Base-by-base conservation (phyloP, 169 alveolate species). In the Plasmodium knowlesi region DNA sequence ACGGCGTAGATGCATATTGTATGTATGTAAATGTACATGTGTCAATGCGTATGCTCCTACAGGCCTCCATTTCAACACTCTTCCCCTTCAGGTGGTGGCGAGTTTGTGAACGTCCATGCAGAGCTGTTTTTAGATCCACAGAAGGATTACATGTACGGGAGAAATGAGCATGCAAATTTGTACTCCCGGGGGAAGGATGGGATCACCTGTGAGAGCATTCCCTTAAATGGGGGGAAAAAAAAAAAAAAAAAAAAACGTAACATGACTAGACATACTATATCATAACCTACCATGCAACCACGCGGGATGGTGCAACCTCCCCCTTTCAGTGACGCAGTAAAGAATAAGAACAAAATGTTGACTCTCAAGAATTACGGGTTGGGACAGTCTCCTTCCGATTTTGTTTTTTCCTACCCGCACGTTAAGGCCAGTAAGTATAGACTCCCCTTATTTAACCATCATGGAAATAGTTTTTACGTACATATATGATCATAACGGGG, bases 331-430 rank as follows among this genome's bases (percentile, higher is more conserved):
- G 94, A 88, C 32, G 84, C 70, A 9, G 94, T 88, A 78, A 88
- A 88, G 71, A 78, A 88, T 32, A 88, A 88, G 19, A 88, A 88
- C 57, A 88, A 88, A 19, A 34, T 78, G 28, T 14, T 88, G 70
- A 88, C 94, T 57, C 82, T 88, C 12, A 88, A 88, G 81, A 88
- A 88, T 57, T 88, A 88, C 72, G 94, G 94, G 9, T 79, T 88
- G 4, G 80, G 94, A 1, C 89, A 78, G 37, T 16, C 72, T 25
- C 82, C 67, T 1, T 88, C 94, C 16, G 57, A 78, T 78, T 79
- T 54, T 32, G 78, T 88, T 22, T 88, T 88, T 88, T 88, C 94
- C 16, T 88, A 88, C 53, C 94, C 94, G 32, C 83, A 88, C 2
- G 57, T 88, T 39, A 74, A 78, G 57, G 94, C 94, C n/a, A 76